These are phyloP conservation scores for Phytophthora palmivora DNA, from an alignment of 352 stramenopile genomes.

Conservation along the genomic window DNA sequence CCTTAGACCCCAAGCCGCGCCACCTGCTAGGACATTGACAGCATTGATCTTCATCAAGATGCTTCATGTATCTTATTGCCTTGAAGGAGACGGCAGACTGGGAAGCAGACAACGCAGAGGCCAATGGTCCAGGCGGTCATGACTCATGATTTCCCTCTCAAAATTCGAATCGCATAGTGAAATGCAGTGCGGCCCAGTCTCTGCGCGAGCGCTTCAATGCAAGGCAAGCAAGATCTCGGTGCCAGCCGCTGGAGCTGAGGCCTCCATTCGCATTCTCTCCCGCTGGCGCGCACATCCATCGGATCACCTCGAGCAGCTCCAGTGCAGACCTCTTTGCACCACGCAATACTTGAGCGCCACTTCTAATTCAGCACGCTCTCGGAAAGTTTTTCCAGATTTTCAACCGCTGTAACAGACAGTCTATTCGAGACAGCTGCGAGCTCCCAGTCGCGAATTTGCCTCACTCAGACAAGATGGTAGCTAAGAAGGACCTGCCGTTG, in stretches of 20 bases:
- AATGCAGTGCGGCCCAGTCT: slow-evolving; percentile 10
- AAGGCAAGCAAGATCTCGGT: slow-evolving; percentile 5
- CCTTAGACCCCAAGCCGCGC: not conserved
- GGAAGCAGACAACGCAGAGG: not conserved
- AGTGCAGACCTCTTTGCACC: not conserved
- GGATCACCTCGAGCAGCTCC: not conserved
- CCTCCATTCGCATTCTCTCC: slow-evolving; percentile 18
- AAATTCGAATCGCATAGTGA: slow-evolving; percentile 36
- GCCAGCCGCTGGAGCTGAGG: not conserved
- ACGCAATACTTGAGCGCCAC: not conserved
- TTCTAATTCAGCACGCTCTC: slow-evolving; percentile 18
- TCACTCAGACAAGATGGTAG: slow-evolving; percentile 28
- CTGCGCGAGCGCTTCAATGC: slow-evolving; percentile 15
- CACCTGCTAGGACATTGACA: not conserved
- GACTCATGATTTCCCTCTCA: not conserved
- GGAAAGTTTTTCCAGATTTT: slow-evolving; percentile 37
- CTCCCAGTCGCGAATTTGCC: slow-evolving; percentile 37
- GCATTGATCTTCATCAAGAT: not conserved
- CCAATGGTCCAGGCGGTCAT: not conserved
- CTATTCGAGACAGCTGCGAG: slow-evolving; percentile 10
- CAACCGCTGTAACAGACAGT: slow-evolving; percentile 14
- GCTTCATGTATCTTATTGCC: not conserved
- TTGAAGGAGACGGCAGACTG: not conserved
- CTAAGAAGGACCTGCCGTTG: slow-evolving; percentile 62
- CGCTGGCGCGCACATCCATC: slow-evolving; percentile 4